Conservation (phyloP, 805 yeast genomes). For the Starmerella khaoyaiensis region DNA sequence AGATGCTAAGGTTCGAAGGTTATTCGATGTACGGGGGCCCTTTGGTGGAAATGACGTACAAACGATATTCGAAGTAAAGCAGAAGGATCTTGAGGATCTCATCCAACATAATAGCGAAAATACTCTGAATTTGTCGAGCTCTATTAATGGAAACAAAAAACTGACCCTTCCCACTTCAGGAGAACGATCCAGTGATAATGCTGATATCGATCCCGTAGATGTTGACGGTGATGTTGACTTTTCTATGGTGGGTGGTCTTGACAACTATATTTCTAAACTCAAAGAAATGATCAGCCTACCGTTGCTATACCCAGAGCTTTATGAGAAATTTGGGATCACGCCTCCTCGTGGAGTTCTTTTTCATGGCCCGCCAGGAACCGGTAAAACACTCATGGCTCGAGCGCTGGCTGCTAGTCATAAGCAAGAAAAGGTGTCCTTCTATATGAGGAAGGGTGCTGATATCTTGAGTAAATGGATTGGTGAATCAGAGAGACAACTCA, state of each 20-base stretch:
- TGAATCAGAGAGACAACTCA: slow-evolving; percentile 89
- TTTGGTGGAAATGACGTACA: slow-evolving; percentile 93
- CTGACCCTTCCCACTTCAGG: slow-evolving; percentile 28
- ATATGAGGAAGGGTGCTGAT: slow-evolving; percentile 98
- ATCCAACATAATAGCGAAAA: neutral
- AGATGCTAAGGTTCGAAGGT: slow-evolving; percentile 37
- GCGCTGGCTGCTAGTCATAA: slow-evolving; percentile 90
- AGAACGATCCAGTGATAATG: slow-evolving; percentile 15
- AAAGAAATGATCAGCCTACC: slow-evolving; percentile 97
- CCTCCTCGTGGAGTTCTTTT: slow-evolving; percentile 96
- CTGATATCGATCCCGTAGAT: slow-evolving; percentile 64
- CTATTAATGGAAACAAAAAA: neutral
- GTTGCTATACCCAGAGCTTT: slow-evolving; percentile 81
- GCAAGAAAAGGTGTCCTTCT: slow-evolving; percentile 77
- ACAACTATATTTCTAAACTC: slow-evolving; percentile 75
- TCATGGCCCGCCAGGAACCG: slow-evolving; percentile 99
- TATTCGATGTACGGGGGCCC: slow-evolving; percentile 92
- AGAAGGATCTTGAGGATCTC: slow-evolving; percentile 12
- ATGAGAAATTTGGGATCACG: slow-evolving; percentile 75
- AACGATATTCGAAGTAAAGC: slow-evolving; percentile 41
- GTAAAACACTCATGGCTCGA: slow-evolving; percentile 94
- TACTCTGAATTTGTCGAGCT: slow-evolving; percentile 21
- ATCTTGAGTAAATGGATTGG: slow-evolving; percentile 98
- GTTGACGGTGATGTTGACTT: slow-evolving; percentile 77
- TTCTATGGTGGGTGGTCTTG: slow-evolving; percentile 80